Percentiles rank a stretch among this genome's conserved stretches.
These are phyloP conservation scores for Vigna unguiculata DNA, from an alignment of 306 rosid genomes.

Conservation along the genomic window DNA sequence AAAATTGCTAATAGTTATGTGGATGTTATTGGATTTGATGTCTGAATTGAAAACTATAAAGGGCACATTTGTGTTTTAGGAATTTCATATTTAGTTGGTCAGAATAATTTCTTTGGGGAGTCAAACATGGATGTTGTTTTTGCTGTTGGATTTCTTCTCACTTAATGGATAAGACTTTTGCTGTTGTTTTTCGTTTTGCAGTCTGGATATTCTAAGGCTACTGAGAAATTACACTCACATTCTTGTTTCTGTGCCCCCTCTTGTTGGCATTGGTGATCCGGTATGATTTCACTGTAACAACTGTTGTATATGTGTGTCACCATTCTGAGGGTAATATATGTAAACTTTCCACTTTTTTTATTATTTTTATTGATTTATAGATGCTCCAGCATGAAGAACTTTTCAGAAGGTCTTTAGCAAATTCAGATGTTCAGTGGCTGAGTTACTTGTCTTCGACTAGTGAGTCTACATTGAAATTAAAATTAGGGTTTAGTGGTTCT, in stretches of 20 bases:
- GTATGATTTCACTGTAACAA: conserved; percentile 49
- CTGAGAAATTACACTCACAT: conserved; percentile 75
- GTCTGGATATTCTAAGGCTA: conserved; percentile 52
- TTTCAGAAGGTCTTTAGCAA: conserved; percentile 58
- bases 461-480: conserved; percentile 50
- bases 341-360: conserved; percentile 6
- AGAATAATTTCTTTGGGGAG: not conserved
- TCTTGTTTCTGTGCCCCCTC: conserved; percentile 81
- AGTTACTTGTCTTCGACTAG: conserved; percentile 90
- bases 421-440: conserved; percentile 75
- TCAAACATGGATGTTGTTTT: not conserved
- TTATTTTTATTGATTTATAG: conserved; percentile 50
- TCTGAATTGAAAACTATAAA: not conserved
- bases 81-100: not conserved
- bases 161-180: not conserved
- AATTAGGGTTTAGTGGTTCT: not conserved
- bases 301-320: not conserved
- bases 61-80: not conserved
- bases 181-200: conserved; percentile 44
- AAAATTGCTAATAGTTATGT: not conserved
- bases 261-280: conserved; percentile 69
- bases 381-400: conserved; percentile 74
- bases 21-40: conserved; percentile 19
- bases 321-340: conserved; percentile 23
- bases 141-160: too few relatives aligned